These are phyloP conservation scores for Mycena citricolor DNA, from an alignment of 1,284 basidiomycete species.

Conservation along the genomic window DNA sequence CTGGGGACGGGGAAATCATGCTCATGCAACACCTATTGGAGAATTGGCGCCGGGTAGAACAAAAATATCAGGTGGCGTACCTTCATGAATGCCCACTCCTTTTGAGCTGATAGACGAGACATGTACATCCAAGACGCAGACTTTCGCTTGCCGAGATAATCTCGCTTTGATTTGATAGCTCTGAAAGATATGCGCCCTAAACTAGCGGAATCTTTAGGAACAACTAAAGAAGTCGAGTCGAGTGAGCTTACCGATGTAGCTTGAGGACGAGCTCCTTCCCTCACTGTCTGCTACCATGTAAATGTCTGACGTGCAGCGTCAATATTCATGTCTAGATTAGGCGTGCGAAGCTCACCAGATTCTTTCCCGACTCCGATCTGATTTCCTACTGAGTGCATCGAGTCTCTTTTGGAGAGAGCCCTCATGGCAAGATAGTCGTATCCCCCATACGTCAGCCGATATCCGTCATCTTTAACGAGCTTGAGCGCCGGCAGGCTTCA, in stretches of 20 bases:
- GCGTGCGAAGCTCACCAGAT: slow-evolving; percentile 57
- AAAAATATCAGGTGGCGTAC: slow-evolving; percentile 38
- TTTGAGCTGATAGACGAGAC: slow-evolving; percentile 93
- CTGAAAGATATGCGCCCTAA: slow-evolving; percentile 96
- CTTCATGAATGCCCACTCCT: slow-evolving; percentile 99
- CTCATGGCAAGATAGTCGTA: slow-evolving; percentile 96
- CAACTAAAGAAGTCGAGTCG: slow-evolving; percentile 1
- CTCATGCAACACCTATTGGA: slow-evolving; percentile 80
- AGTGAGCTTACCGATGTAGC: slow-evolving; percentile 71
- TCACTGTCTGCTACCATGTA: slow-evolving; percentile 88
- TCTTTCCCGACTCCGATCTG: slow-evolving; percentile 99
- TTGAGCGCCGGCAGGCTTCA: slow-evolving; percentile 22
- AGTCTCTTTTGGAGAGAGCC: slow-evolving; percentile 87
- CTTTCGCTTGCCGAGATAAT: slow-evolving; percentile 95
- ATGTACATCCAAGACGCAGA: slow-evolving; percentile 99
- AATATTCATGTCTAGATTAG: not conserved
- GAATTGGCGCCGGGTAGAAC: not conserved
- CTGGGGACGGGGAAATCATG: slow-evolving; percentile 92
- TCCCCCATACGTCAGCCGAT: slow-evolving; percentile 95
- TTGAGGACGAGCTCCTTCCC: slow-evolving; percentile 90
- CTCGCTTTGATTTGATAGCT: slow-evolving; percentile 94
- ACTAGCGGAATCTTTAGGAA: slow-evolving; percentile 42
- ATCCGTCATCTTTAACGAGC: slow-evolving; percentile 81
- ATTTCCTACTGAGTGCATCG: slow-evolving; percentile 88
- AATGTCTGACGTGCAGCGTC: slow-evolving; percentile 62